Conservation (phyloP, 257 asterid species). For the Datura wrightii region DNA sequence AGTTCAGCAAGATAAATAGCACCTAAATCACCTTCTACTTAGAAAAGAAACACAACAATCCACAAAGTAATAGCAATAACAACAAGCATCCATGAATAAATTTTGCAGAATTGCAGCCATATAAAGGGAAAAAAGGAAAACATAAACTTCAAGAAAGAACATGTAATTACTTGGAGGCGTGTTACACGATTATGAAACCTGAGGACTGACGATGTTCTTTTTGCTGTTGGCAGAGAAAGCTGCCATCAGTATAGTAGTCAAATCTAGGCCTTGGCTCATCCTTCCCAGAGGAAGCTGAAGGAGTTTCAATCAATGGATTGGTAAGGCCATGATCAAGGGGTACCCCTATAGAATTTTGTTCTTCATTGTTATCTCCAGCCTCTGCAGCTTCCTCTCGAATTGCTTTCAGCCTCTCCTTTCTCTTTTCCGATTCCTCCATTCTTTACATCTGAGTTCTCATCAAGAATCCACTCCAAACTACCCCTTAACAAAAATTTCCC, state of each 20-base stretch:
- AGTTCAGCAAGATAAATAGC: not conserved
- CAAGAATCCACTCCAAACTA: constrained; percentile 33
- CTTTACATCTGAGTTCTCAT: constrained; percentile 30
- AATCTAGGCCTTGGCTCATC: constrained; percentile 60
- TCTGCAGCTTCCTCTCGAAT: constrained; percentile 68
- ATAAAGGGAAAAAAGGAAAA: not conserved
- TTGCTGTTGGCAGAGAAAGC: constrained; percentile 59
- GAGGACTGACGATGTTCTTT: constrained; percentile 41
- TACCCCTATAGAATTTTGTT: constrained; percentile 39
- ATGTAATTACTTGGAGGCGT: constrained; percentile 61
- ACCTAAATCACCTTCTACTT: not conserved
- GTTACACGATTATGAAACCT: constrained; percentile 51
- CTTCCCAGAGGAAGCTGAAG: constrained; percentile 34
- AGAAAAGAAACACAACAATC: not conserved
- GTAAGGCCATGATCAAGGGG: constrained; percentile 52
- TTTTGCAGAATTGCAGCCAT: not conserved
- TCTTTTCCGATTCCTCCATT: constrained; percentile 83
- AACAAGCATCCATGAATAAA: not conserved
- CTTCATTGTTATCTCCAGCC: constrained; percentile 37
- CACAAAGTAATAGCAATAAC: not conserved
- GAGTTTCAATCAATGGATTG: constrained; percentile 67
- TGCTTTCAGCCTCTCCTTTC: constrained; percentile 76
- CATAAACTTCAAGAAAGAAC: constrained; percentile 26
- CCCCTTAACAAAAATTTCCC: not conserved
- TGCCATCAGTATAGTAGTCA: constrained; percentile 79